Evolutionary conservation across 805 yeast genomes (phyloP).

Genomic region (Candida ovalis): DNA sequence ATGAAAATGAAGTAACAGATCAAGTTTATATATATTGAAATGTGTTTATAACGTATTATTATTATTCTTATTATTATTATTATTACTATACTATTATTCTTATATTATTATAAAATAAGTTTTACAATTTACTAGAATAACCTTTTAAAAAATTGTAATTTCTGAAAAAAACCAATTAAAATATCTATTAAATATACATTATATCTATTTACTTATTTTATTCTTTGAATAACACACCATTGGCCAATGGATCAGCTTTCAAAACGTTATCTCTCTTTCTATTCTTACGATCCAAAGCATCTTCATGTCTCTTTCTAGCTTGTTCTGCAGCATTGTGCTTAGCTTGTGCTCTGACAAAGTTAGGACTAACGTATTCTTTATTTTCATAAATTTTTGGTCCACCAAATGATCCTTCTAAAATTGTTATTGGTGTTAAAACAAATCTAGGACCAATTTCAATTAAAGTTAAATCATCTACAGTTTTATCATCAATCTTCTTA

Average conservation of each 20-base stretch:
- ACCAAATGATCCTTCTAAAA: conserved; percentile 94
- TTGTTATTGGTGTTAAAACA: conserved; percentile 85
- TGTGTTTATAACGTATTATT: not conserved
- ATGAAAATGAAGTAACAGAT: not conserved
- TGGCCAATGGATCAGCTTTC: conserved; percentile 78
- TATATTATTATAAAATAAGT: no score
- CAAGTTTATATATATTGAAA: not conserved
- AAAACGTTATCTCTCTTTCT: conserved; percentile 72
- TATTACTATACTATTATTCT: not conserved
- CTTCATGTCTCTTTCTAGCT: conserved; percentile 75
- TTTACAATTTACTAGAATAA: no score
- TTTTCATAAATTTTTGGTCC: conserved; percentile 98
- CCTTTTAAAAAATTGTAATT: not conserved
- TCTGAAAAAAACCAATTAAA: not conserved
- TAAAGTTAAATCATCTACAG: conserved; percentile 61
- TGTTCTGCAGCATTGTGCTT: conserved; percentile 76
- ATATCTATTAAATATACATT: no score
- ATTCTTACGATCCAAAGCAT: conserved; percentile 70
- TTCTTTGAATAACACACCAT: conserved; percentile 67
- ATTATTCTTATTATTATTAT: not conserved
- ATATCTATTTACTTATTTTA: conserved; percentile 3
- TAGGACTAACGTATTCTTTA: conserved; percentile 95
- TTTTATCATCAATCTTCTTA: conserved; percentile 18
- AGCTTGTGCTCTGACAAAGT: conserved; percentile 85
- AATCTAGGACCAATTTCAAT: conserved; percentile 97